Evolutionary conservation across 805 yeast genomes (phyloP).

Genomic region (Pichia nanzhaoensis): DNA sequence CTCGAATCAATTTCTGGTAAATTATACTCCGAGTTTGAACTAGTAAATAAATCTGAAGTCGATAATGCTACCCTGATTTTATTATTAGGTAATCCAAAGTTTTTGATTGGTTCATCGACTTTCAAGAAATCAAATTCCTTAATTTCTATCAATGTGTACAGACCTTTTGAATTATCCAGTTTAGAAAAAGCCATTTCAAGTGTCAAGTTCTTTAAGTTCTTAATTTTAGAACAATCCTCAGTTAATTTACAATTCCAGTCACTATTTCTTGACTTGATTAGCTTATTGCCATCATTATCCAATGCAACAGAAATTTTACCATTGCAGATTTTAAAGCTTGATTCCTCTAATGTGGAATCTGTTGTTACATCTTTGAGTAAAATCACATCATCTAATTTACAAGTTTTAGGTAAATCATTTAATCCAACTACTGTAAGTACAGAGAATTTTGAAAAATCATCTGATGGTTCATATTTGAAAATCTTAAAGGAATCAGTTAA

Average conservation of each 20-base stretch:
- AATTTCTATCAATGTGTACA: constrained; percentile 55
- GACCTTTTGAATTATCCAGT: constrained; percentile 60
- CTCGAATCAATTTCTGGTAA: constrained; percentile 24
- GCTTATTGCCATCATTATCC: constrained; percentile 40
- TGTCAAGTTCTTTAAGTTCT: constrained; percentile 44
- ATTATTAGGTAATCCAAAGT: constrained; percentile 50
- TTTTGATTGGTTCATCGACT: constrained; percentile 12
- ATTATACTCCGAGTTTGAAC: constrained; percentile 36
- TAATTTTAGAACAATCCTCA: constrained; percentile 62
- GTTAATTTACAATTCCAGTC: constrained; percentile 30
- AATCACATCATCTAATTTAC: constrained; percentile 46
- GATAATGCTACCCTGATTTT: constrained; percentile 39
- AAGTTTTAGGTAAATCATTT: constrained; percentile 48
- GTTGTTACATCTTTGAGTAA: constrained; percentile 42
- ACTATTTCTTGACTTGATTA: constrained; percentile 68
- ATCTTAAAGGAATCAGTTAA: constrained; percentile 55
- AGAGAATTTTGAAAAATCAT: constrained; percentile 49
- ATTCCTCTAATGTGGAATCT: constrained; percentile 33
- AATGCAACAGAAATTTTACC: constrained; percentile 47
- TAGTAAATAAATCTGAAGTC: constrained; percentile 16
- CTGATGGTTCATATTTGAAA: constrained; percentile 66
- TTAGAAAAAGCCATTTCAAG: constrained; percentile 39
- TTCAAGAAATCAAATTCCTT: constrained; percentile 33
- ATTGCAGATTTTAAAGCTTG: constrained; percentile 43
- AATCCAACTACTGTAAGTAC: constrained; percentile 20